phyloP scores from a whole-genome alignment of 805 yeast genomes.

The Ogataea ganodermae region DNA sequence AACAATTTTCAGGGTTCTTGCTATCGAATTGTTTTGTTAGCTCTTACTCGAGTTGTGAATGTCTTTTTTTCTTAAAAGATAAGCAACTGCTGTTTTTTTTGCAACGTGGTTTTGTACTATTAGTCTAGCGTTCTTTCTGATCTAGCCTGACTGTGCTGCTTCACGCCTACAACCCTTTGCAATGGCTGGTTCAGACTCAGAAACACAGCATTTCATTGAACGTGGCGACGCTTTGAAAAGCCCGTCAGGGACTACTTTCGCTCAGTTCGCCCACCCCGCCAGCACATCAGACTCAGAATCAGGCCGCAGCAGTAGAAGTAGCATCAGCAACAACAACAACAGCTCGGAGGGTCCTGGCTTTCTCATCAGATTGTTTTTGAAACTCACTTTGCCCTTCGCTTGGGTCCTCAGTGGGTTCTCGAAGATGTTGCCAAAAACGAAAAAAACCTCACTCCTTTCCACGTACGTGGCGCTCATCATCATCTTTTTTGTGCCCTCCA shows the following conservation, averaged over 20 bases:
- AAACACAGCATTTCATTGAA: slow-evolving; percentile 2
- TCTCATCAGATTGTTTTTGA: slow-evolving; percentile 2
- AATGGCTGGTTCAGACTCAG: slow-evolving; percentile 10
- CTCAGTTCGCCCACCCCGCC: neutral
- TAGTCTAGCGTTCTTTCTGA: too few relatives aligned
- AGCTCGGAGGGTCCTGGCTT: neutral
- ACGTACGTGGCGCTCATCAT: slow-evolving; percentile 18
- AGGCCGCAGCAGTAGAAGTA: neutral
- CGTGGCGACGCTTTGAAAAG: slow-evolving; percentile 2
- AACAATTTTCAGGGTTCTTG: slow-evolving; percentile 7
- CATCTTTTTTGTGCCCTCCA: slow-evolving; percentile 20
- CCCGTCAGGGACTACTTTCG: slow-evolving; percentile 2
- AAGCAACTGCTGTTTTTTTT: neutral
- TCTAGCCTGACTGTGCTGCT: neutral
- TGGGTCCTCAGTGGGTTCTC: slow-evolving; percentile 7
- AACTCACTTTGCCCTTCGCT: slow-evolving; percentile 13
- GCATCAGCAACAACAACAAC: neutral
- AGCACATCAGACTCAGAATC: neutral
- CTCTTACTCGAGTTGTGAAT: neutral
- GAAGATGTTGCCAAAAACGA: slow-evolving; percentile 9
- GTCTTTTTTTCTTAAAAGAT: neutral
- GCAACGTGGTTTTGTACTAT: neutral
- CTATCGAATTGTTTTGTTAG: neutral
- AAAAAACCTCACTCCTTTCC: slow-evolving; percentile 17
- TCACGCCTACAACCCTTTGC: neutral